Evolutionary conservation across 495 filamentous ascomycete species (phyloP).

Genomic region (Xylaria telfairii): DNA sequence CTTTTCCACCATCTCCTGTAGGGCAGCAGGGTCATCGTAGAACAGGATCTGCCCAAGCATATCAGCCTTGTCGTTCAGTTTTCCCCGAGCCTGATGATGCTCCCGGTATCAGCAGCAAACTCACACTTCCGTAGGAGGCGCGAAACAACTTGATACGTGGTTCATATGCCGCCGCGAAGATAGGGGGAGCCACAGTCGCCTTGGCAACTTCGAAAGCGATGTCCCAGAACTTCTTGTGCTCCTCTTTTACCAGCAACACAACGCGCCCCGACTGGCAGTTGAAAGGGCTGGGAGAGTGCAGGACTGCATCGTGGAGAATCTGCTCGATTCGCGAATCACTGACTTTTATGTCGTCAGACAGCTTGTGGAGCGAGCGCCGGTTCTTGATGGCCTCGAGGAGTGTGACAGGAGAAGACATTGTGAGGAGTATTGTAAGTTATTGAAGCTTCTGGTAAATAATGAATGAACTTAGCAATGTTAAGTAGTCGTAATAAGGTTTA

Average conservation of each 20-base stretch:
- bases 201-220: not conserved
- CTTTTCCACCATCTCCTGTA: not conserved
- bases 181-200: not conserved
- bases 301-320: not conserved
- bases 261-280: not conserved
- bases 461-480: not conserved
- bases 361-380: conserved; percentile 1
- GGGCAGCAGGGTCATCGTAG: not conserved
- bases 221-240: conserved; percentile 8
- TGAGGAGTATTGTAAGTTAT: not conserved
- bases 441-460: not conserved
- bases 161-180: not conserved
- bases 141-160: not conserved
- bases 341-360: not conserved
- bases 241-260: not conserved
- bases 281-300: not conserved
- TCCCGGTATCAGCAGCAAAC: too few species aligned
- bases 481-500: not conserved
- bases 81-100: too few species aligned
- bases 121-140: not conserved
- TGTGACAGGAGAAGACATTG: not conserved
- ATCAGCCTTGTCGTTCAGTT: not conserved
- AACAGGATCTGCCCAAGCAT: not conserved
- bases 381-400: conserved; percentile 5
- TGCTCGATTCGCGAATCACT: not conserved